These are phyloP conservation scores for Colletotrichum caudatum DNA, from an alignment of 2,329 filamentous ascomycete species.

Conservation along the genomic window DNA sequence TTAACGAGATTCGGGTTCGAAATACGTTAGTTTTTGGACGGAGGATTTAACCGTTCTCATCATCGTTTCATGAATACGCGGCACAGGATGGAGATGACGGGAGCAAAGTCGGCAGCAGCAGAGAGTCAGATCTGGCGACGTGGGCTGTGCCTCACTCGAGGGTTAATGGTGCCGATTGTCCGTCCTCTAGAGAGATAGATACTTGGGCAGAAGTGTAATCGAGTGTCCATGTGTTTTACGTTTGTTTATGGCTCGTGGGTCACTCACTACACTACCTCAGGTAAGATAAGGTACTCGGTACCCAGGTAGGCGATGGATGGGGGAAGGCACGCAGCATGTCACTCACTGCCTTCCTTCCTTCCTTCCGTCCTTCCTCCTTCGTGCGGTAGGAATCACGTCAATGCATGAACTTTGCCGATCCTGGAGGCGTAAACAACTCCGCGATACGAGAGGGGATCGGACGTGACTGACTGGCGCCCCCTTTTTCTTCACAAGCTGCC, in stretches of 20 bases:
- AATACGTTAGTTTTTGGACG: not conserved
- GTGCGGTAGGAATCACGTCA: constrained; percentile 28
- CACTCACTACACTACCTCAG: too few species aligned
- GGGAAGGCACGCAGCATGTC: constrained; percentile 11
- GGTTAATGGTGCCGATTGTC: not conserved
- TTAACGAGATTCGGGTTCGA: not conserved
- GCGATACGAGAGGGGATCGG: not conserved
- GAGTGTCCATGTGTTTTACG: too few species aligned
- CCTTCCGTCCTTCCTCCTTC: not conserved
- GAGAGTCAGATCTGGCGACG: not conserved
- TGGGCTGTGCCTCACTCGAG: not conserved
- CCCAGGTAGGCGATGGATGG: not conserved
- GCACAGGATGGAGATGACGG: constrained; percentile 1
- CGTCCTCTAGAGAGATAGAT: not conserved
- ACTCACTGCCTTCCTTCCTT: not conserved
- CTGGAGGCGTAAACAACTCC: not conserved
- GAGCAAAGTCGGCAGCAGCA: not conserved
- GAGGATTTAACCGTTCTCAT: not conserved
- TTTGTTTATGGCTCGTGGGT: not conserved
- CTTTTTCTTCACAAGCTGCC: constrained; percentile 28
- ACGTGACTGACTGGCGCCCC: constrained; percentile 11
- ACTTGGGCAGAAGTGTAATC: constrained; percentile 10
- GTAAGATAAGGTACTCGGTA: too few species aligned
- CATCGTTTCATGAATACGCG: constrained; percentile 6
- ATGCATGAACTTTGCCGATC: constrained; percentile 30